Percentiles rank a stretch among this genome's conserved stretches.
These are phyloP conservation scores for Leccinum broughii DNA, from an alignment of 768 basidiomycete genomes.

Conservation along the genomic window DNA sequence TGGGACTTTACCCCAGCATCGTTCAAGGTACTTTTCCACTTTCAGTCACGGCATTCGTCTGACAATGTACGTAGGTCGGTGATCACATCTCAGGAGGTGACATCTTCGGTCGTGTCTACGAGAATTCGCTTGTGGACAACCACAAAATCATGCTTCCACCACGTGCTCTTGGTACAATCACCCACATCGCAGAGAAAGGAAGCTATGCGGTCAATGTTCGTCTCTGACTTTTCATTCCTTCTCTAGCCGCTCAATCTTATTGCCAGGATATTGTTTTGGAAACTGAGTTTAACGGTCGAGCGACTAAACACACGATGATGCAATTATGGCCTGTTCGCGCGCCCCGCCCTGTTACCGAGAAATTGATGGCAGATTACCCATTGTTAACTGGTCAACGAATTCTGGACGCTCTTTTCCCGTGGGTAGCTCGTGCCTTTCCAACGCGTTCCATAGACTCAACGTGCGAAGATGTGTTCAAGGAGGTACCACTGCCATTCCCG, in stretches of 20 bases:
- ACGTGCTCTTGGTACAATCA: conserved; percentile 92
- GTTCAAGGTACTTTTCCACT: conserved; percentile 57
- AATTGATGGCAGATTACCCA: conserved; percentile 89
- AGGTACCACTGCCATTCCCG: conserved; percentile 96
- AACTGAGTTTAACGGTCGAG: conserved; percentile 97
- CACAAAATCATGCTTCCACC: conserved; percentile 98
- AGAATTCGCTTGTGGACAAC: conserved; percentile 94
- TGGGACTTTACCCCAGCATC: conserved; percentile 94
- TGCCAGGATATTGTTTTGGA: conserved; percentile 89
- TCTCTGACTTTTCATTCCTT: conserved; percentile 10
- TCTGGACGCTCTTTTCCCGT: conserved; percentile 95
- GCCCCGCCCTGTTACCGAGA: conserved; percentile 93
- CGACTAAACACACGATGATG: conserved; percentile 92
- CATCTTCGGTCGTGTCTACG: conserved; percentile 92
- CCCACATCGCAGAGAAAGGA: conserved; percentile 90
- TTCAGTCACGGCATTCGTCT: conserved; percentile 8
- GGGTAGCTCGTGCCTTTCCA: conserved; percentile 32
- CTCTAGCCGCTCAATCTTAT: neutral
- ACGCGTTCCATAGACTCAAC: conserved; percentile 1
- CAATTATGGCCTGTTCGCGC: conserved; percentile 99
- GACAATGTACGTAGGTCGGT: conserved; percentile 59
- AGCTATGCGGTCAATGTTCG: conserved; percentile 87
- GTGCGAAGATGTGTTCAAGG: conserved; percentile 84
- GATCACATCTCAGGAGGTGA: conserved; percentile 98
- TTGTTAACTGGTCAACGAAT: conserved; percentile 96